These are phyloP conservation scores for Ceratocystis diversiconidia DNA, from an alignment of 2,329 filamentous ascomycete species.

Conservation along the genomic window DNA sequence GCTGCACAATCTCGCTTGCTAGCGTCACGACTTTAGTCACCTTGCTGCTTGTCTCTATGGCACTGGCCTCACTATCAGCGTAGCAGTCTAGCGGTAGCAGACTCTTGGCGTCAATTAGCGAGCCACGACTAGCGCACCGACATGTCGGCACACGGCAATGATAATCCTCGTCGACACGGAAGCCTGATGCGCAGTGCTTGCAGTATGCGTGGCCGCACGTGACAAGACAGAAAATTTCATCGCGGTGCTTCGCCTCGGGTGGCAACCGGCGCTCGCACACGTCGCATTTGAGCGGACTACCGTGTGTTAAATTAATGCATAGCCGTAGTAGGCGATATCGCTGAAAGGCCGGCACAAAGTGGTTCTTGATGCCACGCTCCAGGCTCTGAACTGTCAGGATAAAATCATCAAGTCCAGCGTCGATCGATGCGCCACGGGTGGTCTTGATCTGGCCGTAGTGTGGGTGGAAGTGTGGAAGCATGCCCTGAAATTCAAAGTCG, in stretches of 20 bases:
- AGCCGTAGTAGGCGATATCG: slow-evolving; percentile 10
- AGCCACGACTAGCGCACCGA: slow-evolving; percentile 1
- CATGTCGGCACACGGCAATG: slow-evolving; percentile 19
- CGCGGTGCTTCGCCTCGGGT: background rate
- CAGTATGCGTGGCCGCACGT: slow-evolving; percentile 23
- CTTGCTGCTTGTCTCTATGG: slow-evolving; percentile 16
- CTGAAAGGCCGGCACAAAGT: slow-evolving; percentile 10
- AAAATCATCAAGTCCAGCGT: slow-evolving; percentile 20
- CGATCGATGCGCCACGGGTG: slow-evolving; percentile 19
- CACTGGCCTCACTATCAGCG: background rate
- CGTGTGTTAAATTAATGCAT: background rate
- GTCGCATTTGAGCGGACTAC: slow-evolving; percentile 6
- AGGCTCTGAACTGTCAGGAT: slow-evolving; percentile 20
- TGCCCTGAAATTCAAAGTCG: slow-evolving; percentile 20
- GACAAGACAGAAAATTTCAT: slow-evolving; percentile 19
- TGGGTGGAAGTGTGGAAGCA: slow-evolving; percentile 18
- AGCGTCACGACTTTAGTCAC: slow-evolving; percentile 21
- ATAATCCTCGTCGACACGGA: slow-evolving; percentile 3
- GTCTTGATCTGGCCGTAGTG: slow-evolving; percentile 13
- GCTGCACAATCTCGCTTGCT: slow-evolving; percentile 5
- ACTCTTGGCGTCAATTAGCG: slow-evolving; percentile 10
- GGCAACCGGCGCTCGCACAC: slow-evolving; percentile 7
- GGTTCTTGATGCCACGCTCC: slow-evolving; percentile 8
- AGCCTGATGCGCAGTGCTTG: slow-evolving; percentile 16
- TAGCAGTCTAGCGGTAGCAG: slow-evolving; percentile 11